A percentile compares a stretch with the other conserved stretches of the same genome.
phyloP scores from a whole-genome alignment of 192 early-diverging fungal species.

The Ambispora gerdemannii region DNA sequence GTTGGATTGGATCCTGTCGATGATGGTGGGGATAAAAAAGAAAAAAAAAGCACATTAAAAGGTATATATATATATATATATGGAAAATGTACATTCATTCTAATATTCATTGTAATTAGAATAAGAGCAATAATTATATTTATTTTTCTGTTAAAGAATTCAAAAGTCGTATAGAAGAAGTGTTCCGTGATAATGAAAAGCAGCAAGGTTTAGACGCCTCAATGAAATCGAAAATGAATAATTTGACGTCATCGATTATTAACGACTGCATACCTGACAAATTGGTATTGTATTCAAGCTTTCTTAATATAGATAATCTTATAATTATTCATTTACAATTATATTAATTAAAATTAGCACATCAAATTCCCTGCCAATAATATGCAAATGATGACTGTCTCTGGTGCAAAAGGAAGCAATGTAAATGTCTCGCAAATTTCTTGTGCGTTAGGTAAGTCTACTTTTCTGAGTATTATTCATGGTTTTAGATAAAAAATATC shows the following conservation, averaged over 20 bases:
- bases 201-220: slow-evolving; percentile 85
- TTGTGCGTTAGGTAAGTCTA: slow-evolving; percentile 69
- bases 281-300: too few species aligned
- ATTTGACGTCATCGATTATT: slow-evolving; percentile 77
- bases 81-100: not conserved
- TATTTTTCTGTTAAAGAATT: slow-evolving; percentile 48
- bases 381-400: slow-evolving; percentile 99
- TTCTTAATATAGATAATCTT: too few species aligned
- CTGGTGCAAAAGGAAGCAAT: slow-evolving; percentile 95
- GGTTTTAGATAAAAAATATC: not conserved
- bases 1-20: slow-evolving; percentile 61
- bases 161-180: slow-evolving; percentile 75
- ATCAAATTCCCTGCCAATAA: slow-evolving; percentile 93
- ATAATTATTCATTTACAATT: too few species aligned
- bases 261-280: slow-evolving; percentile 69
- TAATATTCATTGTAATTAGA: not conserved
- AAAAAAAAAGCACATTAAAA: slow-evolving; percentile 17
- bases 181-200: slow-evolving; percentile 78
- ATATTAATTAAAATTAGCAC: slow-evolving; percentile 32
- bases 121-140: not conserved
- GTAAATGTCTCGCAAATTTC: slow-evolving; percentile 98
- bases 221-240: slow-evolving; percentile 81
- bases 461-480: not conserved
- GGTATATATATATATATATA: not conserved
- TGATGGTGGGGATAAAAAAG: slow-evolving; percentile 31